Conservation (phyloP, 495 filamentous ascomycete genomes). For the Hypoxylon fuscum region DNA sequence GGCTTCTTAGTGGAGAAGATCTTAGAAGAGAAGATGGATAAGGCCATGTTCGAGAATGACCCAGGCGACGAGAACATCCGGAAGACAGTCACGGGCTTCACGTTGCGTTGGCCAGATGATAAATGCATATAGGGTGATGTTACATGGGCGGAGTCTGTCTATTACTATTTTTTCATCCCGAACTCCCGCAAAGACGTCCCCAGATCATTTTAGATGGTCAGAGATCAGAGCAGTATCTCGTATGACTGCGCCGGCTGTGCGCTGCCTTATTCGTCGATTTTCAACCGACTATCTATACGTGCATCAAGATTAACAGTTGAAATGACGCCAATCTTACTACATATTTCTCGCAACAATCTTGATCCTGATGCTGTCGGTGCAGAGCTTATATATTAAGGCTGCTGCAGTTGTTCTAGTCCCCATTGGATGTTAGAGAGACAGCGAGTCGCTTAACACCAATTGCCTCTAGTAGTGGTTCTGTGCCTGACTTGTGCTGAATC, state of each 20-base stretch:
- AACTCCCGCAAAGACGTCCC: slow-evolving; percentile 1
- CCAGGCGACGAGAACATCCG: slow-evolving; percentile 78
- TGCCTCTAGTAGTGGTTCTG: neutral
- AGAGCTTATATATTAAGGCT: slow-evolving; percentile 29
- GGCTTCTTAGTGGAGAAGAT: slow-evolving; percentile 81
- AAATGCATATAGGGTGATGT: slow-evolving; percentile 26
- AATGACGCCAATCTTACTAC: slow-evolving; percentile 14
- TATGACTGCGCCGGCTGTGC: slow-evolving; percentile 10
- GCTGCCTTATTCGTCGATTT: slow-evolving; percentile 4
- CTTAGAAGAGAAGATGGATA: slow-evolving; percentile 80
- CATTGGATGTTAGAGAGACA: slow-evolving; percentile 7
- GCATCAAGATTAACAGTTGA: slow-evolving; percentile 3
- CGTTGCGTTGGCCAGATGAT: slow-evolving; percentile 62
- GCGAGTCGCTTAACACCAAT: slow-evolving; percentile 8
- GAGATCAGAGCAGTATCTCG: slow-evolving; percentile 9
- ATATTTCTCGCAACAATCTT: neutral
- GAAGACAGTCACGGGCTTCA: slow-evolving; percentile 84
- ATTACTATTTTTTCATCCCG: slow-evolving; percentile 10
- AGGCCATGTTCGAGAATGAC: slow-evolving; percentile 89
- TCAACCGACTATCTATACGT: neutral
- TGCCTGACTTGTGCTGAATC: neutral
- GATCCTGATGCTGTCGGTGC: slow-evolving; percentile 4
- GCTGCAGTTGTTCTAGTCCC: slow-evolving; percentile 4
- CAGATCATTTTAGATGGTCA: slow-evolving; percentile 11
- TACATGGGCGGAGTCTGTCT: neutral